Base-by-base conservation (phyloP, 805 yeast genomes). In the Geotrichum ghanense region DNA sequence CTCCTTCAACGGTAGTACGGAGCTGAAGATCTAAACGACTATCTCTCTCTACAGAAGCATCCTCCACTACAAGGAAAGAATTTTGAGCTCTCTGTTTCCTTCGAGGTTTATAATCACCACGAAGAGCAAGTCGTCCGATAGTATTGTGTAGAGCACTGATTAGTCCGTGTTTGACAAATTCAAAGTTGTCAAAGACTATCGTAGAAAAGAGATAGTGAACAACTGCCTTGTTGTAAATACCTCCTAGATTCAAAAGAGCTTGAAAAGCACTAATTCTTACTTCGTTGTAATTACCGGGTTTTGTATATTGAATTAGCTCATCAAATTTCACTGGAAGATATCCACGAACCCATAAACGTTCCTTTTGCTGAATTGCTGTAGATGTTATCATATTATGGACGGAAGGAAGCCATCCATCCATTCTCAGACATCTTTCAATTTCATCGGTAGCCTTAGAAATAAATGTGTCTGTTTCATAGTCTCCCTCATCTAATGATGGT, bases 381-480 rank as follows among this genome's bases (percentile, higher is more conserved):
- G 69, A 63, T 16, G 88, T 71, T 35, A 84, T 67, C 31, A 71
- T 51, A 48, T 73, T 60, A 45, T 78, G 81, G 51, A 75, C 78
- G 0, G 95, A 81, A 1, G 96, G 90, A 5, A 82, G 71, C 94
- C 94, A 87, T 40, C 75, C 79, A 57, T 90, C 97, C 65, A 92
- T 72, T 51, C 88, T 78, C 53, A 79, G 77, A 50, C 79, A 73
- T 49, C 97, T 72, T 47, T 80, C 77, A 42, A 92, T 68, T 57
- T 89, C 97, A 4, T 73, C 71, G 5, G 80, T 55, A 0, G 80
- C 78, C 14, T 72, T 73, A 2, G 60, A 53, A 2, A 76, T 58
- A 54, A 73, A 77, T 2, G 57, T 58, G 24, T 47, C 54, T 14
- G 40, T 45, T 16, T 49, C 27, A 37, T 50, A 54, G 10, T 40